Conservation (phyloP, 2,329 filamentous ascomycete species). For the Fusarium sp. region DNA sequence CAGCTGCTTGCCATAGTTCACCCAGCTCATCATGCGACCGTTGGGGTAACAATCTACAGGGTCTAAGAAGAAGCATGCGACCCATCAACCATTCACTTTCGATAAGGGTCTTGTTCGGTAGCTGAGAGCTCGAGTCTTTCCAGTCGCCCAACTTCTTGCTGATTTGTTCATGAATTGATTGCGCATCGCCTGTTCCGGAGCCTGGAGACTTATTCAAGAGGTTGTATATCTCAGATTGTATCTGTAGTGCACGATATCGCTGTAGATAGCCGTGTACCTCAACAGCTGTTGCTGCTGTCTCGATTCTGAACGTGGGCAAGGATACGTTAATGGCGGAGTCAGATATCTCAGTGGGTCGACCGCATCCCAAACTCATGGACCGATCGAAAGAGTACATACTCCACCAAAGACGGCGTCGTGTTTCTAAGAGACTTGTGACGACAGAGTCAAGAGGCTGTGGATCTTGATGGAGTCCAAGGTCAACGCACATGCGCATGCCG, state of each 20-base stretch:
- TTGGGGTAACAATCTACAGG: neutral
- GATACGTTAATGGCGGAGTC: neutral
- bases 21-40: neutral
- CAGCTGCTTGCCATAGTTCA: constrained; percentile 1
- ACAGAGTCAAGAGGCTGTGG: neutral
- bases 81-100: constrained; percentile 24
- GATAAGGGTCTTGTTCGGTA: neutral
- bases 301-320: constrained; percentile 1
- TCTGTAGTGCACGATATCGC: constrained; percentile 4
- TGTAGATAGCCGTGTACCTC: constrained; percentile 13
- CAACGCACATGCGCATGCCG: constrained; percentile 14
- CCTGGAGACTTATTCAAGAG: neutral
- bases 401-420: constrained; percentile 10
- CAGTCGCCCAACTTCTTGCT: neutral
- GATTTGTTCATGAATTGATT: neutral
- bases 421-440: neutral
- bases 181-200: rapidly evolving
- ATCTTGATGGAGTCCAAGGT: constrained; percentile 11
- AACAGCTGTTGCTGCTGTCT: neutral
- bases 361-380: constrained; percentile 16
- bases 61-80: neutral
- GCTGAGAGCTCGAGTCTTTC: constrained; percentile 3
- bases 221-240: constrained; percentile 4
- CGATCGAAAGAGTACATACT: constrained; percentile 10
- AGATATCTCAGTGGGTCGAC: constrained; percentile 7